A percentile compares a stretch with the other conserved stretches of the same genome.
phyloP scores from a whole-genome alignment of 768 basidiomycete genomes.

The Multifurca ochricompacta region DNA sequence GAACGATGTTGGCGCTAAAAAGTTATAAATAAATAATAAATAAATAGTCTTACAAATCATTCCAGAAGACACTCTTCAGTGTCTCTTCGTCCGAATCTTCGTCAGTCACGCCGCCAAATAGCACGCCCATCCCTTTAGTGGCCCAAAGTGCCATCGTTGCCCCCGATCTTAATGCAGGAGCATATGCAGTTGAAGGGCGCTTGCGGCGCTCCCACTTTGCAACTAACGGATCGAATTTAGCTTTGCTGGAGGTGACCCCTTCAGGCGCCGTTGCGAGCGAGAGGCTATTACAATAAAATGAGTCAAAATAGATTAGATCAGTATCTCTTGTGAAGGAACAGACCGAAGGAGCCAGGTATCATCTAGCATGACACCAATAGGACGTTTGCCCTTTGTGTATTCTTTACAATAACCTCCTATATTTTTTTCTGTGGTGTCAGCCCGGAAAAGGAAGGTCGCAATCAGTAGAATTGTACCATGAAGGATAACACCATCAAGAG shows the following conservation, averaged over 20 bases:
- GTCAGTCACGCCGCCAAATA: slow-evolving; percentile 87
- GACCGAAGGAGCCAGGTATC: slow-evolving; percentile 86
- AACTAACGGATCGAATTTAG: slow-evolving; percentile 37
- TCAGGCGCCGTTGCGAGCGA: slow-evolving; percentile 11
- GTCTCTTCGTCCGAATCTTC: slow-evolving; percentile 81
- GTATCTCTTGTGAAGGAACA: slow-evolving; percentile 22
- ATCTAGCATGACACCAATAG: slow-evolving; percentile 79
- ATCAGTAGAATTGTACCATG: slow-evolving; percentile 45
- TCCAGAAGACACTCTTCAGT: slow-evolving; percentile 79
- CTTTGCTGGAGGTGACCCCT: slow-evolving; percentile 28
- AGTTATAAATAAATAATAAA: not conserved
- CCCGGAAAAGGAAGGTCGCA: not conserved
- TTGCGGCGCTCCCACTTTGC: slow-evolving; percentile 87
- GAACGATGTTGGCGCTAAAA: not conserved
- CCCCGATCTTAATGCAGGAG: slow-evolving; percentile 66
- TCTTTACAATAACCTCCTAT: slow-evolving; percentile 88
- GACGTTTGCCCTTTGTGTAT: slow-evolving; percentile 77
- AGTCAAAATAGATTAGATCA: no score
- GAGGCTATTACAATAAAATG: no score
- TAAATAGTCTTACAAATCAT: slow-evolving; percentile 56
- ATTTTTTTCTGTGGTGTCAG: not conserved
- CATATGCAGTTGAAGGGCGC: slow-evolving; percentile 57
- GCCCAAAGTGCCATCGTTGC: slow-evolving; percentile 84
- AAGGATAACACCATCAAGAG: slow-evolving; percentile 68
- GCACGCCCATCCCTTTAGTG: slow-evolving; percentile 56